Conservation (phyloP, 176 grass and related monocot species). For the Pontederia paniculata region DNA sequence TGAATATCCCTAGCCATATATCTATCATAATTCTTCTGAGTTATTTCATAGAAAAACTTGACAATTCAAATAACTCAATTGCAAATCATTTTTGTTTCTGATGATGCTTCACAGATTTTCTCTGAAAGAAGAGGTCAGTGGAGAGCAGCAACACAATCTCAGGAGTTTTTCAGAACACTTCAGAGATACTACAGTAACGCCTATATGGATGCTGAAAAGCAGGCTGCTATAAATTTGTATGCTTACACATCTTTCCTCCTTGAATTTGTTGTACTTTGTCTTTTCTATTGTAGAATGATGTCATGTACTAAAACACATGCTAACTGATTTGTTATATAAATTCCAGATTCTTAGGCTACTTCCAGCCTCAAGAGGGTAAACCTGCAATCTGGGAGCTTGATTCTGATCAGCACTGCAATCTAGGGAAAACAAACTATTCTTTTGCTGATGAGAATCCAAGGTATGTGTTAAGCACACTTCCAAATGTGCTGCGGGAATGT, state of each 20-base stretch:
- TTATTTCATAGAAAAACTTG: too few relatives aligned
- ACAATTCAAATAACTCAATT: too few relatives aligned
- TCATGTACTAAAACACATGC: background rate
- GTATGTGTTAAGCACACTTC: slow-evolving; percentile 16
- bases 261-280: slow-evolving; percentile 3
- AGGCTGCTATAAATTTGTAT: slow-evolving; percentile 94
- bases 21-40: background rate
- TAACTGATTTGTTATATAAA: background rate
- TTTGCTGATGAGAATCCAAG: slow-evolving; percentile 26
- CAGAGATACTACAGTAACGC: slow-evolving; percentile 93
- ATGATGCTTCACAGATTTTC: slow-evolving; percentile 66
- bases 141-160: slow-evolving; percentile 62
- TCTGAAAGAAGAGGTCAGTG: slow-evolving; percentile 80
- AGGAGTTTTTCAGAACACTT: slow-evolving; percentile 83
- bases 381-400: slow-evolving; percentile 83
- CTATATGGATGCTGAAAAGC: slow-evolving; percentile 85
- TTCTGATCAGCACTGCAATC: slow-evolving; percentile 33
- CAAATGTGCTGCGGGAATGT: too few relatives aligned
- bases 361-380: slow-evolving; percentile 57
- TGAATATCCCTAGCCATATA: background rate
- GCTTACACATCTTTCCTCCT: slow-evolving; percentile 15
- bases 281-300: slow-evolving; percentile 3
- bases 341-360: slow-evolving; percentile 85
- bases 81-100: slow-evolving; percentile 19
- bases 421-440: slow-evolving; percentile 26